Evolutionary conservation across 768 basidiomycete genomes (phyloP), one percentile per base, ranked within the genome.

Genomic region (Sarcodon aspratus): DNA sequence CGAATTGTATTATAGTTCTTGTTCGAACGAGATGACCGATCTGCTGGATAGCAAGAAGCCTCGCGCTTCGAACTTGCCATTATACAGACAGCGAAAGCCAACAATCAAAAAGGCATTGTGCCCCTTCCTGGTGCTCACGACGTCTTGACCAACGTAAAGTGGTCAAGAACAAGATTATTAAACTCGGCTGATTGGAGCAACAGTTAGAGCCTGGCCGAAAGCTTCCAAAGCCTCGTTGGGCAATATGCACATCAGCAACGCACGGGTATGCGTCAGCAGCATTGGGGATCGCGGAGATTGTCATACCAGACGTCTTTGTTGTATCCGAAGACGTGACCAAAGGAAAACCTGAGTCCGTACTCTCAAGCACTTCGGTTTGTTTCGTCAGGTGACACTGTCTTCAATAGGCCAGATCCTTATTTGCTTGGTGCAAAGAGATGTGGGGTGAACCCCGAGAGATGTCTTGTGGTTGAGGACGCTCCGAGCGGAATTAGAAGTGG

Each of bases 401-500:
- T 33, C 48, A 36, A 6, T 47, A 80, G 81, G 57, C 92, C 94
- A 9, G 93, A 94, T 56, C 94, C 94, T 1, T 98, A 95, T 67
- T 69, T 96, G 35, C 75, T 85, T 38, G 94, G 92, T 9, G 91
- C 93, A 17, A 67, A 82, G 60, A 71, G 70, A 51, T 81, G 83
- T 55, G 75, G 77, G 2, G 78, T 83, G 17, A 70, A 76, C 42
- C 76, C 83, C 10, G 64, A 70, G 49, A 76, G 77, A 47, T 89
- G 85, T 79, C 70, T 95, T 44, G 94, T 96, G 12, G 76, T 97
- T 33, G 92, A 95, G 61, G 95, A 97, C 66, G 89, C 94, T 3
- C 92, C 92, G 1, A 79, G 79, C 12, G 94, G 93, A 15, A 72
- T 97, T 56, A 69, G 69, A 36, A 85, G 90, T 51, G 92, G 92